Base-by-base conservation (phyloP, 176 grass and related monocot genomes). In the Oropetium thomaeum region DNA sequence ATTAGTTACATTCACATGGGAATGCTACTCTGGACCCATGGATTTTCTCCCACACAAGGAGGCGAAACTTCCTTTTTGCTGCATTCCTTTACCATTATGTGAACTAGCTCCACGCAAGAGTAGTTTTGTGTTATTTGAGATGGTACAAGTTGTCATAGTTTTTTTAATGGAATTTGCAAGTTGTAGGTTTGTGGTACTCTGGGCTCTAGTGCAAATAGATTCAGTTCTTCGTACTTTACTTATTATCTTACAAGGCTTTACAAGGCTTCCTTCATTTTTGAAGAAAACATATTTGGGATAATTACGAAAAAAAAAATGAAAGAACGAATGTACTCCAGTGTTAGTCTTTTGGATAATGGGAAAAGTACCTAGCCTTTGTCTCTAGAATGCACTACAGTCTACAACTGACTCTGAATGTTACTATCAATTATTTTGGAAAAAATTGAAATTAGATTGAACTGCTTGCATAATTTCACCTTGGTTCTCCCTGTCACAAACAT, bases 1-100 rank as follows among this genome's bases (percentile, higher is more conserved):
- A 49, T 49, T 4, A 20, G 19, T 22, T 51, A n/a, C 48, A n/a
- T 51, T 4, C 90, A 58, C 90, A 97, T 74, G 83, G 87, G 14
- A 89, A 87, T 22, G 19, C 19, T 49, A 49, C 48, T 51, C 19
- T 51, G 7, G 78, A 90, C 93, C n/a, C n/a, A n/a, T n/a, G n/a
- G n/a, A n/a, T n/a, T n/a, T n/a, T n/a, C n/a, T n/a, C n/a, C n/a
- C n/a, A n/a, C n/a, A n/a, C n/a, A n/a, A n/a, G n/a, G n/a, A n/a
- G n/a, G n/a, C n/a, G n/a, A n/a, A 75, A 70, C 65, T 71, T 45
- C 25, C 6, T 37, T 37, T 37, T 6, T 37, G 6, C 34, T 37
- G 34, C 6, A 4, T 37, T 37, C 6, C 6, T 37, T 3, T 3
- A 37, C 34, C 34, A 37, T 37, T 7, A 37, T 37, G 7, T 37